These are phyloP conservation scores for Brassica napus DNA, from an alignment of 345 rosid species.

Conservation along the genomic window Da-Ae NC_063449.1:34576501-34577000, in stretches of 20 bases:
- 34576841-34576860: not conserved
- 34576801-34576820: not conserved
- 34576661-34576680: too few relatives aligned
- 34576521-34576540: too few relatives aligned
- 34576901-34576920: not conserved
- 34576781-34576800: not conserved
- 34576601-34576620: too few relatives aligned
- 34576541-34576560: too few relatives aligned
- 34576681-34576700: too few relatives aligned
- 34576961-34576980: not conserved
- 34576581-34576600: too few relatives aligned
- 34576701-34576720: too few relatives aligned
- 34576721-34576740: too few relatives aligned
- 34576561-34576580: too few relatives aligned
- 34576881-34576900: slow-evolving; percentile 8
- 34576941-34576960: not conserved
- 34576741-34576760: not conserved
- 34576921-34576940: not conserved
- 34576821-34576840: not conserved
- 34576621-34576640: too few relatives aligned
- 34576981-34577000: not conserved
- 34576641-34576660: too few relatives aligned
- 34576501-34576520: too few relatives aligned
- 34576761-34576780: not conserved
- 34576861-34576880: slow-evolving; percentile 1